Percentiles rank a stretch among this genome's conserved stretches.
phyloP scores from a whole-genome alignment of 768 basidiomycete species.

The Scleroderma bovista region DNA sequence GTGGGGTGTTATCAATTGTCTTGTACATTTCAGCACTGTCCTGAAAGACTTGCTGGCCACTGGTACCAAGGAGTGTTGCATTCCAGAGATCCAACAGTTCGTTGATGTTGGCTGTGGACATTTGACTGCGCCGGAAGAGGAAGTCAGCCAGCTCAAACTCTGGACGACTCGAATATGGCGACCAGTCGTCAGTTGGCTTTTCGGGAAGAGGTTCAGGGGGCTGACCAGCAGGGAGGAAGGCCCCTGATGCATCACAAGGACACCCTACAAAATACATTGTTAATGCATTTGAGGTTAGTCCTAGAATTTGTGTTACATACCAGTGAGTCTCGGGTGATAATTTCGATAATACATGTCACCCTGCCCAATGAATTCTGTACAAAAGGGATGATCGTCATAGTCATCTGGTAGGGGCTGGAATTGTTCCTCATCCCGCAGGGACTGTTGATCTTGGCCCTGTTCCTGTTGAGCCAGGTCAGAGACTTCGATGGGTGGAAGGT shows the following conservation, averaged over 20 bases:
- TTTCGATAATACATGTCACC: slow-evolving; percentile 2
- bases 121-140: slow-evolving; percentile 11
- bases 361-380: neutral
- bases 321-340: slow-evolving; percentile 1
- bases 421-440: neutral
- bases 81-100: slow-evolving; percentile 22
- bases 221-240: slow-evolving; percentile 6
- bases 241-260: neutral
- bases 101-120: slow-evolving; percentile 20
- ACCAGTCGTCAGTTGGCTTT: neutral
- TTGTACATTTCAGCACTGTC: slow-evolving; percentile 16
- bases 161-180: neutral
- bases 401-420: neutral
- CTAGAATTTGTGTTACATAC: neutral
- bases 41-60: slow-evolving; percentile 13
- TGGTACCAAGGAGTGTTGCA: slow-evolving; percentile 1
- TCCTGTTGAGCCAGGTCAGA: neutral
- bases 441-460: neutral
- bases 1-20: slow-evolving; percentile 20
- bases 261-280: neutral
- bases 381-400: neutral
- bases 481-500: no score
- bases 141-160: slow-evolving; percentile 6
- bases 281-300: no score
- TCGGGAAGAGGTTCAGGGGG: slow-evolving; percentile 1